Conservation (phyloP, 176 grass and related monocot species). For the Saccharum spontaneum region DNA sequence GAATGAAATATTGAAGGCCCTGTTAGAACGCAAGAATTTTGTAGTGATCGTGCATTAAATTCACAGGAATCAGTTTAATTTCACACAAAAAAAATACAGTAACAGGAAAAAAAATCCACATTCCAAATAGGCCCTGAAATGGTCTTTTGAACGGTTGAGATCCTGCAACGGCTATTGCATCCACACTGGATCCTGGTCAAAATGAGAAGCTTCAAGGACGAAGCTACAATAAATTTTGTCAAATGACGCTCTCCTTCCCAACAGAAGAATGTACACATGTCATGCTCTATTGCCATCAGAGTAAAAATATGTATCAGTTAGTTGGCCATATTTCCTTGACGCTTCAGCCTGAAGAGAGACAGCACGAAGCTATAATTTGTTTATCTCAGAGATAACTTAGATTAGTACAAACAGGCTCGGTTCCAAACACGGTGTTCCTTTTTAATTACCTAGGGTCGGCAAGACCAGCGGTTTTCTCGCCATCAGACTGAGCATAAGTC, state of each 20-base stretch:
- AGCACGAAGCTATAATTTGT: neutral
- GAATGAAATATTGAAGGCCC: too few species aligned
- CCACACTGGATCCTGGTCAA: neutral
- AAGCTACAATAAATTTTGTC: neutral
- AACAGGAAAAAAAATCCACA: too few species aligned
- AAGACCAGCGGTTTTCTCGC: neutral
- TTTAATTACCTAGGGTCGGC: conserved; percentile 15
- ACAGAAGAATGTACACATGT: neutral
- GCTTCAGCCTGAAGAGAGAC: conserved; percentile 16
- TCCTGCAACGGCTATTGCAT: neutral
- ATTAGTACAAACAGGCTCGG: conserved; percentile 27
- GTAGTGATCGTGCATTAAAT: too few species aligned
- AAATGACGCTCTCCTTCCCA: neutral
- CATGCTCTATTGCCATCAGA: neutral
- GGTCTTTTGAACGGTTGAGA: neutral
- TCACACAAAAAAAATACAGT: too few species aligned
- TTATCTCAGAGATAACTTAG: conserved; percentile 1
- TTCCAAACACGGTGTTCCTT: conserved; percentile 17
- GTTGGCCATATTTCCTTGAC: neutral
- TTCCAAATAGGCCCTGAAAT: neutral
- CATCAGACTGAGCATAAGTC: too few species aligned
- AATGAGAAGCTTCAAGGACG: neutral
- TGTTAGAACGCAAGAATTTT: too few species aligned
- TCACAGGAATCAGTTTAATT: too few species aligned
- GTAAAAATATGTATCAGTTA: neutral